Base-by-base conservation (phyloP, 805 yeast species). In the Starmerella floricola region DNA sequence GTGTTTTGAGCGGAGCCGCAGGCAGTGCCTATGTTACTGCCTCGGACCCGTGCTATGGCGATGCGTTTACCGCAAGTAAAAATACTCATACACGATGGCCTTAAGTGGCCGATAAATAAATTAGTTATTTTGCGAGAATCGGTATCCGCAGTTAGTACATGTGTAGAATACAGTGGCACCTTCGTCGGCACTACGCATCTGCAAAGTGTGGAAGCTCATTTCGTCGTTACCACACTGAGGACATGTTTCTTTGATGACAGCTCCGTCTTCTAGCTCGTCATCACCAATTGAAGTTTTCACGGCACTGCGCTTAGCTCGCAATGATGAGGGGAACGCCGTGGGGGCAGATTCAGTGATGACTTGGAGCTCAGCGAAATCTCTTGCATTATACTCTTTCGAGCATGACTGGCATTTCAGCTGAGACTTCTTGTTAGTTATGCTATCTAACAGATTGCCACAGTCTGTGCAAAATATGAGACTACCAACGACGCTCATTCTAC, bases 151-250 rank as follows among this genome's bases (percentile, higher is more conserved):
- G 32, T 73, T 66, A 1, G 94, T 79, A 68, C 98, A 91, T 1
- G 98, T 88, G 66, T 91, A 93, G 61, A 91, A 91, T 28, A 91
- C 97, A 8, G 99, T 91, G 23, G 98, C 69, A 72, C 98, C 99
- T 72, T 91, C 99, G 71, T 91, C 99, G 1, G 98, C 99, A 41
- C 95, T 82, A 66, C 99, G 78, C 55, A 91, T 72, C 64, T 91
- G 99, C 53, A 91, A 68, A 4, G 98, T 91, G 59, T 91, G 97
- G 61, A 88, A 91, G 60, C 79, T 87, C 98, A 93, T 93, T 63
- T 91, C 96, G 58, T 91, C 96, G 63, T 87, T 74, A 38, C 94
- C 95, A 74, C 98, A 91, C 63, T 87, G 77, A n/a, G 97, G 97
- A 70, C 99, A 91, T 59, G 82, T 87, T 62, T 91, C 99, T 61